Base-by-base conservation (phyloP, 73 alveolate genomes). In the Breviolum minutum region DNA sequence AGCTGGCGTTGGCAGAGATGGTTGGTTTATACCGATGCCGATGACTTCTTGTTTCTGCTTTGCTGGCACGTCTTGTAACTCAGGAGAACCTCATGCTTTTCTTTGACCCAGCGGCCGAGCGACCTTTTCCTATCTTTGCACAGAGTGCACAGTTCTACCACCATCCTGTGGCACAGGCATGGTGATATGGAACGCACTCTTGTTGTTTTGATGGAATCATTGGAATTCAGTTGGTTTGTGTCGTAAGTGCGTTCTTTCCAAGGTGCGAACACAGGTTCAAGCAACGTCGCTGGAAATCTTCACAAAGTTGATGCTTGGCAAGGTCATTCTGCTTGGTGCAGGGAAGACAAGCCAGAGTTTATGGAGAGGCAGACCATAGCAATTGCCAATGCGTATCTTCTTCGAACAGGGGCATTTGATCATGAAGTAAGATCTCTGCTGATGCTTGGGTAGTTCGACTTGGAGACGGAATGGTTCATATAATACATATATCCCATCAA, bases 211-310 rank as follows among this genome's bases (percentile, higher is more conserved):
- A 70, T 22, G 81, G 81, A 19, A 70, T 19, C 20, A 22, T 70
- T 70, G n/a, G 81, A 70, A 70, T 70, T 70, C 81, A 19, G n/a
- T 40, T 40, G 54, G 54, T 40, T 26, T 12, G 32, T 24, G 32
- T 24, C 48, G 2, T 13, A 76, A 22, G 48, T 24, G 60, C 62
- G 87, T 12, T 54, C 40, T 54, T 24, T 8, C 32, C 19, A 11
- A 77, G 98, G 99, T 94, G 73, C 99, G 99, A 24, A 94, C 99
- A 26, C 99, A 94, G 26, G 99, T 94, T 27, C 99, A 94, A 63
- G 99, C 99, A 3, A 94, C 99, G 8, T 94, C 99, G 32, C 27
- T 94, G 71, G 99, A 94, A 85, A 94, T 94, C 99, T 94, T 94
- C 86, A 60, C 85, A 73, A 94, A 94, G 99, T 61, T 94, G 98